phyloP scores from a whole-genome alignment of 1,284 basidiomycete genomes.

The Ceratobasidium sp. region DNA sequence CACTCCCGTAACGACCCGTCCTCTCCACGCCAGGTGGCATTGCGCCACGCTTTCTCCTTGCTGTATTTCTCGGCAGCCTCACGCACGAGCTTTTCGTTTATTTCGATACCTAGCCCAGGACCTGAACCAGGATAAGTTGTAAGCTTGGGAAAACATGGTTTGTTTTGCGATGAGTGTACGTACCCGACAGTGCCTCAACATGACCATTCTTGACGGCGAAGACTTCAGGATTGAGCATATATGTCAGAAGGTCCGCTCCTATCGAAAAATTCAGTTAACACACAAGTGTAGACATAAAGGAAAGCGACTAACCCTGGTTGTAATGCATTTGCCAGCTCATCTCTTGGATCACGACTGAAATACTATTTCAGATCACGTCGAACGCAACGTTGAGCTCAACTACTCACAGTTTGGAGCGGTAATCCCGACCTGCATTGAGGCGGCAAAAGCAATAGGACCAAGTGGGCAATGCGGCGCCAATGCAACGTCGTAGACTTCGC shows the following conservation, averaged over 20 bases:
- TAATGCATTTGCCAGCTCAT: slow-evolving; percentile 81
- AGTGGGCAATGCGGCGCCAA: slow-evolving; percentile 69
- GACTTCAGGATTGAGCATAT: slow-evolving; percentile 64
- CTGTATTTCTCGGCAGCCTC: slow-evolving; percentile 59
- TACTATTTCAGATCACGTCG: slow-evolving; percentile 41
- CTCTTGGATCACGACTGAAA: slow-evolving; percentile 69
- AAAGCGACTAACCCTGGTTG: slow-evolving; percentile 61
- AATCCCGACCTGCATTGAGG: slow-evolving; percentile 69
- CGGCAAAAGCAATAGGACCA: slow-evolving; percentile 78
- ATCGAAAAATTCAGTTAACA: not conserved
- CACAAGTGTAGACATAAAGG: not conserved
- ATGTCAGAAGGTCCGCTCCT: slow-evolving; percentile 73
- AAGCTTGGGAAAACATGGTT: not conserved
- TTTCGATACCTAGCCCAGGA: slow-evolving; percentile 74
- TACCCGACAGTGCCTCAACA: slow-evolving; percentile 58
- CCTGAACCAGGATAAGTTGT: slow-evolving; percentile 55
- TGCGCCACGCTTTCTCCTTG: slow-evolving; percentile 59
- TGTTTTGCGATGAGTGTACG: not conserved
- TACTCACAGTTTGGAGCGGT: slow-evolving; percentile 65
- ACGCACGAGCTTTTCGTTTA: slow-evolving; percentile 73
- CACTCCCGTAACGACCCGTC: slow-evolving; percentile 67
- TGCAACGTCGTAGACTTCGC: slow-evolving; percentile 74
- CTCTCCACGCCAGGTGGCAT: slow-evolving; percentile 68
- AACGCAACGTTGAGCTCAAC: not conserved
- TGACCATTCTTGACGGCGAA: slow-evolving; percentile 72